phyloP scores from a whole-genome alignment of 78 protist species.

The Dictyostelium purpureum region DNA sequence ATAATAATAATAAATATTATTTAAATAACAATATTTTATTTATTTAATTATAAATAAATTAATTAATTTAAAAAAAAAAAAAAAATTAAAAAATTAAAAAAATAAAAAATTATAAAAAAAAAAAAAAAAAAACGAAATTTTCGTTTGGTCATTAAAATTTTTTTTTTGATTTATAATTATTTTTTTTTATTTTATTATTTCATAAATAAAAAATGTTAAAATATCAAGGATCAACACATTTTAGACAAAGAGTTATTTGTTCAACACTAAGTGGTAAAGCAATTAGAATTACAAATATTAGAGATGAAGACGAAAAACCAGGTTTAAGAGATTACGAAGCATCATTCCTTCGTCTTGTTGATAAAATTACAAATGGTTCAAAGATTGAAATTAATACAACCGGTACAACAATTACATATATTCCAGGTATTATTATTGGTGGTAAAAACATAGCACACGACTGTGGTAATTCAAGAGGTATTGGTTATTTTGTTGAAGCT shows the following conservation, averaged over 20 bases:
- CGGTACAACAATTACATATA: conserved; percentile 66
- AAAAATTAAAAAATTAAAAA: no score
- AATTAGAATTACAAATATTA: conserved; percentile 71
- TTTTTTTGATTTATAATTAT: no score
- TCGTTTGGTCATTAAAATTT: no score
- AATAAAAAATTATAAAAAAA: no score
- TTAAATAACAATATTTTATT: no score
- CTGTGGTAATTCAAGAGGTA: conserved; percentile 55
- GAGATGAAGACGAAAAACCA: conserved; percentile 80
- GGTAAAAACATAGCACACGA: conserved; percentile 67
- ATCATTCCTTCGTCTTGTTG: conserved; percentile 69
- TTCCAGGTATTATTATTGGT: conserved; percentile 80
- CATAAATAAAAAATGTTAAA: conserved; percentile 66
- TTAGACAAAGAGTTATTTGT: conserved; percentile 78
- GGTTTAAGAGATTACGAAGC: conserved; percentile 84
- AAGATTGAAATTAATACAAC: conserved; percentile 68
- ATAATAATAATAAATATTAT: no score
- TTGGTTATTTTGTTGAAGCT: conserved; percentile 88
- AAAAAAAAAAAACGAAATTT: no score
- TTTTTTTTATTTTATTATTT: no score
- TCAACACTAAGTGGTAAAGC: conserved; percentile 72
- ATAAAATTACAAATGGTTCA: conserved; percentile 79
- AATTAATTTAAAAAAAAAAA: no score
- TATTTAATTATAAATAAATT: no score
- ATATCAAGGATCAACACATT: conserved; percentile 74